These are phyloP conservation scores for Phytopythium montanum DNA, from an alignment of 352 stramenopile species.

Conservation along the genomic window DNA sequence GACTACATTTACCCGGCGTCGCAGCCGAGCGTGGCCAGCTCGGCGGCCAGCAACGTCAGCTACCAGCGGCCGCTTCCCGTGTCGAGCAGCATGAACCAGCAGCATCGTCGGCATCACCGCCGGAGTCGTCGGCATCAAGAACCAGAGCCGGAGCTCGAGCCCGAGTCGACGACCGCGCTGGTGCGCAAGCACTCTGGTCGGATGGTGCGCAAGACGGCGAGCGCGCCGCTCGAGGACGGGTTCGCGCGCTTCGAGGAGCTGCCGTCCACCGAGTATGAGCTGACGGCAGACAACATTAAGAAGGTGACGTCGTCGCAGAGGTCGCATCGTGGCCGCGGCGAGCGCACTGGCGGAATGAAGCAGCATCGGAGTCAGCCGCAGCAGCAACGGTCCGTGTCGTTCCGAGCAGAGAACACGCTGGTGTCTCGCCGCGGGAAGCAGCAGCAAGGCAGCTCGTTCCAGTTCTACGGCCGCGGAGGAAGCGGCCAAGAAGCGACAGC, in stretches of 20 bases:
- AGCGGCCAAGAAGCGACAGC: slow-evolving; percentile 8
- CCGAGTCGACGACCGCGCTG: slow-evolving; percentile 24
- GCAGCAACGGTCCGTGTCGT: slow-evolving; percentile 7
- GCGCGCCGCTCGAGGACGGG: slow-evolving; percentile 11
- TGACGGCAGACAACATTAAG: slow-evolving; percentile 16
- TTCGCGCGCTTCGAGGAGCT: slow-evolving; percentile 18
- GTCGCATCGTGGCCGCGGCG: background rate
- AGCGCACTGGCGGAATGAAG: background rate
- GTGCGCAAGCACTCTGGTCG: slow-evolving; percentile 55
- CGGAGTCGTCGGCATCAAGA: background rate
- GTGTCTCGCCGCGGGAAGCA: slow-evolving; percentile 6
- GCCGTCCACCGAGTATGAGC: slow-evolving; percentile 23
- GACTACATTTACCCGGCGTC: slow-evolving; percentile 22
- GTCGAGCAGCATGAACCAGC: background rate
- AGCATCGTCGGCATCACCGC: slow-evolving; percentile 7
- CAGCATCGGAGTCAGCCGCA: background rate
- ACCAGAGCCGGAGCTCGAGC: slow-evolving; percentile 6
- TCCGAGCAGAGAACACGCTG: slow-evolving; percentile 13
- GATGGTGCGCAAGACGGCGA: slow-evolving; percentile 33
- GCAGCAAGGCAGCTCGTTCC: slow-evolving; percentile 45
- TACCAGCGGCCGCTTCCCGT: background rate
- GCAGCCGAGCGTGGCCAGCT: background rate
- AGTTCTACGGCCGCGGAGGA: slow-evolving; percentile 59
- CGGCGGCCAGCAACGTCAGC: background rate
- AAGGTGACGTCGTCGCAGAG: background rate